These are phyloP conservation scores for Xylaria flabelliformis DNA, from an alignment of 495 filamentous ascomycete genomes.

Conservation along the genomic window DNA sequence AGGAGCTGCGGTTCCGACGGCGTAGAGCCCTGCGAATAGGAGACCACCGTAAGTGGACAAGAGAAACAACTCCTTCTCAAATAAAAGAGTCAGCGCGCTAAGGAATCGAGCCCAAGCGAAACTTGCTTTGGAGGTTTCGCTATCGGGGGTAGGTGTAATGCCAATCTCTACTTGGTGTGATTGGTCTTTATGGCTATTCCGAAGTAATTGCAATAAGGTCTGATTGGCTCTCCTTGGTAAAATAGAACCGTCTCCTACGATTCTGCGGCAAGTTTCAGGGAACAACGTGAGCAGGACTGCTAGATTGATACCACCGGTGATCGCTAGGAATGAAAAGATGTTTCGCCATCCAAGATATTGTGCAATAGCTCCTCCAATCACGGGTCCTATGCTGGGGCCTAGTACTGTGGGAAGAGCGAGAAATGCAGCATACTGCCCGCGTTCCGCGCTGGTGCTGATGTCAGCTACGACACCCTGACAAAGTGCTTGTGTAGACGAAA, in stretches of 20 bases:
- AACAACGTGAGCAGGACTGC: constrained; percentile 51
- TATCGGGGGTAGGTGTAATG: constrained; percentile 22
- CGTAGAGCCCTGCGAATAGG: constrained; percentile 63
- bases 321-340: constrained; percentile 73
- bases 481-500: constrained; percentile 57
- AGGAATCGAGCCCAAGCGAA: constrained; percentile 63
- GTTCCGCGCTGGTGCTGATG: constrained; percentile 57
- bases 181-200: constrained; percentile 46
- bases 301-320: constrained; percentile 53
- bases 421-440: constrained; percentile 55
- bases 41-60: constrained; percentile 64
- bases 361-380: constrained; percentile 66
- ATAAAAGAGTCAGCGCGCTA: constrained; percentile 63
- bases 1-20: constrained; percentile 53
- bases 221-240: constrained; percentile 47
- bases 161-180: constrained; percentile 5
- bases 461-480: constrained; percentile 64
- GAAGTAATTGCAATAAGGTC: constrained; percentile 44
- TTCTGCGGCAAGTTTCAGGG: constrained; percentile 66
- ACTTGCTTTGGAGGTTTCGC: constrained; percentile 33
- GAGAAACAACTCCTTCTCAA: constrained; percentile 65
- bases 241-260: constrained; percentile 70
- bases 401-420: constrained; percentile 47
- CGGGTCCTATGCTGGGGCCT: constrained; percentile 62
- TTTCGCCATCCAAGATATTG: constrained; percentile 69